Evolutionary conservation across 2,329 filamentous ascomycete genomes (phyloP).

Genomic region (Aspergillus tubingensis): DNA sequence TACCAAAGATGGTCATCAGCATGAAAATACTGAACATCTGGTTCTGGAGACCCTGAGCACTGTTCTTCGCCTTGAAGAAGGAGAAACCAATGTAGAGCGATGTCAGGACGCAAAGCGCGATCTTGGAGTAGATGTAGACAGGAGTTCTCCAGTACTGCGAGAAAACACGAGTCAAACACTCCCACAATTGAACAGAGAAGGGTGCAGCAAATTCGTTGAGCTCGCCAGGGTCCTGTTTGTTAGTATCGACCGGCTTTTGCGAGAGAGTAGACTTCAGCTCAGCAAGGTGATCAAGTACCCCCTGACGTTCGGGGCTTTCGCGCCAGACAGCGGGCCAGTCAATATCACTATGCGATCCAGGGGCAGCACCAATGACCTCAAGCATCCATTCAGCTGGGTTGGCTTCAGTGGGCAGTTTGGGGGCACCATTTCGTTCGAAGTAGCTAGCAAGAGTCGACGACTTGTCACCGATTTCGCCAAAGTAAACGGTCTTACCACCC

Average conservation of each 20-base stretch:
- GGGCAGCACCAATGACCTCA: constrained; percentile 59
- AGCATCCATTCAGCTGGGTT: constrained; percentile 80
- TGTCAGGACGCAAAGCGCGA: constrained; percentile 64
- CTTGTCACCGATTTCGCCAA: constrained; percentile 65
- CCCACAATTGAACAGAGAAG: constrained; percentile 66
- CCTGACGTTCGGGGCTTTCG: constrained; percentile 57
- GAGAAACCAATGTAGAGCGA: constrained; percentile 82
- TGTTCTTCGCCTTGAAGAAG: constrained; percentile 74
- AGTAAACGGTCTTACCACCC: constrained; percentile 69
- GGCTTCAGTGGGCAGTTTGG: constrained; percentile 60
- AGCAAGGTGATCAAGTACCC: constrained; percentile 60
- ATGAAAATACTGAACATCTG: constrained; percentile 92
- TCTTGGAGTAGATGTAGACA: constrained; percentile 84
- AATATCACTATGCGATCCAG: constrained; percentile 63
- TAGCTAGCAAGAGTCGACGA: constrained; percentile 61
- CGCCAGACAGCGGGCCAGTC: constrained; percentile 68
- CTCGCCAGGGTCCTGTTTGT: constrained; percentile 51
- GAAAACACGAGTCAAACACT: constrained; percentile 74
- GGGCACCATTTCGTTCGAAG: constrained; percentile 66
- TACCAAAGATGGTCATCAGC: constrained; percentile 76
- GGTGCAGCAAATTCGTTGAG: constrained; percentile 81
- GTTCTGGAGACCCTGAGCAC: constrained; percentile 79
- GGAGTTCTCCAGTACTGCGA: constrained; percentile 92
- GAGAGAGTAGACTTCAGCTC: constrained; percentile 48
- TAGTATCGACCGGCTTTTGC: constrained; percentile 41